Evolutionary conservation across 2,329 filamentous ascomycete genomes (phyloP), one percentile per base, ranked within the genome.

Genomic region (Periglandula ipomoeae): DNA sequence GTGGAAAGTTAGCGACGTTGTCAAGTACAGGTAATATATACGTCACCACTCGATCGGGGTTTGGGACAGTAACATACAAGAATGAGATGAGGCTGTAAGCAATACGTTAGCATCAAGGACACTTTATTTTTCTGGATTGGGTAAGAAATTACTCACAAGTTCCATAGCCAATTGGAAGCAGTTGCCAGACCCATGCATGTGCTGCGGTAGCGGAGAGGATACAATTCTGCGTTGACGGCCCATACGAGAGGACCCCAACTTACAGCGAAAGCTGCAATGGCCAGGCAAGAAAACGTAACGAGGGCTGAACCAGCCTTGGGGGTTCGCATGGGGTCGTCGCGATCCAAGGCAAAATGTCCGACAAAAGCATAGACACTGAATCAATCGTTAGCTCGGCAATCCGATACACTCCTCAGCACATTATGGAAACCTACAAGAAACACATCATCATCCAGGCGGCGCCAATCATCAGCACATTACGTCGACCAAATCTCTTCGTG

Each of bases 161-260:
- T 84, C 76, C 78, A 84, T 52, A 75, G 69, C 79, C 79, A 82
- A 66, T 82, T 82, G 44, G 71, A 69, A 15, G 75, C 72, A 6
- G 78, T 81, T 2, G 75, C 73, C 35, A 82, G 63, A 26, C 73
- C 76, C 67, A 80, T 77, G 62, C 72, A 74, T 49, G 67, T 68
- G 32, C 72, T 71, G 46, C 76, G 69, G 59, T 78, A 78, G 6
- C 79, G 71, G 2, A 73, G 68, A 5, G 81, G 81, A 59, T 82
- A 85, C 51, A 84, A 72, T 62, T 85, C 81, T 2, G 79, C 79
- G 10, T 80, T 75, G 11, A 82, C 73, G 9, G 75, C 74, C 83
- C 83, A 87, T 20, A 85, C 74, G 7, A 85, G 76, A 1, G 83
- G 83, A 20, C 82, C 82, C 83, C 82, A 86, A 11, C 80, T 84